These are phyloP conservation scores for Pinguiococcus pyrenoidosus DNA, from an alignment of 108 stramenopile genomes.

Conservation along the genomic window DNA sequence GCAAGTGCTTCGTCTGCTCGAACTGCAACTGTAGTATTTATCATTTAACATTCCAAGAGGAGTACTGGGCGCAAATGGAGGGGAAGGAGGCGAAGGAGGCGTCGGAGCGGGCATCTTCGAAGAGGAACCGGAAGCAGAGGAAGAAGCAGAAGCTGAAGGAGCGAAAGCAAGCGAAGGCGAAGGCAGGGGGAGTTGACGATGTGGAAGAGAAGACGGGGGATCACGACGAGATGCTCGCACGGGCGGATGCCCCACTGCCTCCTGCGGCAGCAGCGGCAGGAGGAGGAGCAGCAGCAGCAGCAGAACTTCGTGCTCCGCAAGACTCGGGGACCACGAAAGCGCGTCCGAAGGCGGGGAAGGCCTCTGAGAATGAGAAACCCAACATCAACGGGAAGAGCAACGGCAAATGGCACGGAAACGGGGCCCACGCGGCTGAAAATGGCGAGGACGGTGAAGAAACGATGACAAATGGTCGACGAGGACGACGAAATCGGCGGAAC, in stretches of 20 bases:
- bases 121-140: conserved; percentile 51
- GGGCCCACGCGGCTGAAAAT: no score
- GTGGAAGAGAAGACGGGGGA: not conserved
- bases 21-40: conserved; percentile 77
- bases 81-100: conserved; percentile 66
- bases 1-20: conserved; percentile 83
- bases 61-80: conserved; percentile 69
- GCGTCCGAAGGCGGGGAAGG: no score
- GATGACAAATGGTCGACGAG: no score
- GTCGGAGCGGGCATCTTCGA: conserved; percentile 38
- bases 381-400: no score
- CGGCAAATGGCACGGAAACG: no score
- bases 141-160: conserved; percentile 62
- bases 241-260: not conserved
- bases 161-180: conserved; percentile 19
- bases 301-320: not conserved
- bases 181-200: not conserved
- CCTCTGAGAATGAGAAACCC: no score
- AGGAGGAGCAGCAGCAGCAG: no score
- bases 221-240: not conserved
- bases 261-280: not conserved
- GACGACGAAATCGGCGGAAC: no score
- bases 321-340: no score
- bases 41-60: conserved; percentile 85
- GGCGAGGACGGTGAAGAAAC: no score